Base-by-base conservation (phyloP, 345 rosid genomes). In the Populus simonii region DNA sequence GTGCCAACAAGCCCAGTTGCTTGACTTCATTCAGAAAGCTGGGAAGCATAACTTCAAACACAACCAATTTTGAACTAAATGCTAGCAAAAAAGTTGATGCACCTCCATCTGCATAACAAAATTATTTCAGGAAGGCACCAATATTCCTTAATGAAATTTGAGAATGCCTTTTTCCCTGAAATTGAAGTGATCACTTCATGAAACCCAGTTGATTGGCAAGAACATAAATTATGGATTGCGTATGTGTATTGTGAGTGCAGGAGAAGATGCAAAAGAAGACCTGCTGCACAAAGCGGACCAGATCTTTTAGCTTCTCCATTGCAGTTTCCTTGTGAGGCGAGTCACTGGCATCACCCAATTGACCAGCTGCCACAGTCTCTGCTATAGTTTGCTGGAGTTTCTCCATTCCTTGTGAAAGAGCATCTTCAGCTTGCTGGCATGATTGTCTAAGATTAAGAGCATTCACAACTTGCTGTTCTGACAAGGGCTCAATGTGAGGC, bases 371-470 rank as follows among this genome's bases (percentile, higher is more conserved):
- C 45, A 95, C 90, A 49, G 87, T 84, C 66, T 86, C 93, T 22
- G 97, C 86, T 49, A 96, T 86, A 4, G 84, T 89, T 74, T 88
- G 89, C 76, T 90, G 97, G 80, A 96, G 88, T 79, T 87, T 96
- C 18, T 89, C 99, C 97, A 93, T 90, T n/a, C 97, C 99, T 83
- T 92, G 94, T 0, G 94, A 84, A 33, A 96, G 87, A 16, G 99
- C 98, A 76, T 96, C 98, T 89, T 96, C 99, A 3, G 97, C 98
- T 84, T 96, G 99, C 79, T 96, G 95, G 86, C 98, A 93, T 62
- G 96, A 87, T 72, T 88, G 84, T 74, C 29, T 81, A 65, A 96
- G 79, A 76, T 84, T 91, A 68, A 72, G 66, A 31, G 89, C 89
- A 68, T 87, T 88, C 69, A 85, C 11, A 29, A 79, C 16, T 66